Conservation (phyloP, 768 basidiomycete species). For the Mycena belliarum region DNA sequence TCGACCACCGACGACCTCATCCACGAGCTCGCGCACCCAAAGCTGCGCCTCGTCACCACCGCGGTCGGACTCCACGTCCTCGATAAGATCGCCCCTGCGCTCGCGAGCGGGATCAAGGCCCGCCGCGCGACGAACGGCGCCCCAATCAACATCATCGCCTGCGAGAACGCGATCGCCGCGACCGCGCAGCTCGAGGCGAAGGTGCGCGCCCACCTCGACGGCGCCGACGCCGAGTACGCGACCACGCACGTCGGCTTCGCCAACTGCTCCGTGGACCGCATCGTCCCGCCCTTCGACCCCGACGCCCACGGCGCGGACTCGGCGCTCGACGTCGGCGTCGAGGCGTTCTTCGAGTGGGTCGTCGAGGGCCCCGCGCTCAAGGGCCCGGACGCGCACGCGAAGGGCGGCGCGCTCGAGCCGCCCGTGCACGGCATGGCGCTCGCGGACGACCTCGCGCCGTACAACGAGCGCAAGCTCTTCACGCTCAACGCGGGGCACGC, state of each 20-base stretch:
- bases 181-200: constrained; percentile 32
- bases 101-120: constrained; percentile 34
- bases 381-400: constrained; percentile 20
- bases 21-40: constrained; percentile 18
- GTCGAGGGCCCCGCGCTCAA: constrained; percentile 35
- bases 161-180: constrained; percentile 41
- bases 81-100: constrained; percentile 33
- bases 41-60: constrained; percentile 34
- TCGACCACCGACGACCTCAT: constrained; percentile 18
- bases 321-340: constrained; percentile 39
- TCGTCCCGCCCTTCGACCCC: constrained; percentile 28
- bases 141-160: constrained; percentile 38
- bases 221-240: constrained; percentile 30
- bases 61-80: constrained; percentile 38
- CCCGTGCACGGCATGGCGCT: constrained; percentile 28
- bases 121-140: constrained; percentile 25
- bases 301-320: constrained; percentile 15
- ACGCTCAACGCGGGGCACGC: constrained; percentile 45
- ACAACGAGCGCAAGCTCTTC: constrained; percentile 44
- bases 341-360: constrained; percentile 43
- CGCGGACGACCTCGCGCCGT: constrained; percentile 33
- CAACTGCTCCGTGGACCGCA: constrained; percentile 44
- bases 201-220: constrained; percentile 29
- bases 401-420: constrained; percentile 29
- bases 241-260: constrained; percentile 38